Conservation (phyloP, 2,329 filamentous ascomycete genomes). For the Verticillium klebahnii region DNA sequence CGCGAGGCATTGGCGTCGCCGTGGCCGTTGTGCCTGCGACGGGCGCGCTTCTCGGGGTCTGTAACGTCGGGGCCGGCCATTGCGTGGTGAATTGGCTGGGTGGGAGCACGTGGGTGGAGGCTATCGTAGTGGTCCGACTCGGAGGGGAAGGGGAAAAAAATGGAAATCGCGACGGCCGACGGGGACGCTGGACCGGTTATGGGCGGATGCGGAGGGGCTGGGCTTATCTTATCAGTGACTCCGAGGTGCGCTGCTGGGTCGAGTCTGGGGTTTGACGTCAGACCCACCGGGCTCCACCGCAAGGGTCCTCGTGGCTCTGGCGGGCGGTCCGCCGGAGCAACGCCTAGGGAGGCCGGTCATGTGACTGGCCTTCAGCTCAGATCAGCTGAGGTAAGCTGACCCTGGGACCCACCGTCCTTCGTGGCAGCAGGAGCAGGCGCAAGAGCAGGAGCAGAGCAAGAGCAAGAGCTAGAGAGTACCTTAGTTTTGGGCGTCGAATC, state of each 20-base stretch:
- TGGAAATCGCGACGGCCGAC: not conserved
- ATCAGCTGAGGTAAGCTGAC: not conserved
- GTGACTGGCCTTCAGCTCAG: not conserved
- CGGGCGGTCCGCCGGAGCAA: not conserved
- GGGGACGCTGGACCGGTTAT: conserved; percentile 7
- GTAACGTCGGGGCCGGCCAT: conserved; percentile 24
- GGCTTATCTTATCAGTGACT: conserved; percentile 6
- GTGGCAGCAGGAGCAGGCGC: too few relatives aligned
- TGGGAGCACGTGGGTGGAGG: conserved; percentile 11
- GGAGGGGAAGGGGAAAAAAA: conserved; percentile 8
- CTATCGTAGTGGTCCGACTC: conserved; percentile 24
- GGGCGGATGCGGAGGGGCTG: conserved; percentile 4
- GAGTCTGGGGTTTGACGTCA: not conserved
- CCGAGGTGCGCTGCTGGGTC: not conserved
- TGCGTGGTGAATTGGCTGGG: conserved; percentile 4
- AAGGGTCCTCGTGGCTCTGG: not conserved
- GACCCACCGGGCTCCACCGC: not conserved
- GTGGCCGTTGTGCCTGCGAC: conserved; percentile 21
- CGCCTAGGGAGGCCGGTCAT: not conserved
- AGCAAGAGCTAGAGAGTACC: too few relatives aligned
- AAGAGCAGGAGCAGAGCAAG: too few relatives aligned
- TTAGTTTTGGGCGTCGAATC: too few relatives aligned
- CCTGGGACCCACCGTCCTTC: too few relatives aligned
- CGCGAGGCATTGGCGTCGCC: not conserved
- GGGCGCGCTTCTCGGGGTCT: conserved; percentile 25